A percentile compares a stretch with the other conserved stretches of the same genome.
These are phyloP conservation scores for Pseudogymnoascus sp. DNA, from an alignment of 2,329 filamentous ascomycete genomes.

Conservation along the genomic window DNA sequence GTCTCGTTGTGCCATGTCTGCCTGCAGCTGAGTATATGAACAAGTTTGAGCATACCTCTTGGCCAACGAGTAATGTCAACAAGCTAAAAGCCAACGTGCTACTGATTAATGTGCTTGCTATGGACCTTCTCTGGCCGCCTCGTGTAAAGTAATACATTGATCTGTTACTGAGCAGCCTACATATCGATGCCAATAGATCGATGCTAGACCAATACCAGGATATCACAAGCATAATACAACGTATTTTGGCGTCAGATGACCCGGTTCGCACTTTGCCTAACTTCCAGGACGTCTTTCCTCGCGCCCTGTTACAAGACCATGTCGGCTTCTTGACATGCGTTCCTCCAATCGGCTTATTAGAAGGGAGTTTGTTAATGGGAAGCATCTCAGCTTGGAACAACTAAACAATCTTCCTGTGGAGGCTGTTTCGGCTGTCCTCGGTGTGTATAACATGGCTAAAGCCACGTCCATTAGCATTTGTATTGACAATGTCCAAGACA, in stretches of 20 bases:
- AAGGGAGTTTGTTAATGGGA: not conserved
- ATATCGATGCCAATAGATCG: not conserved
- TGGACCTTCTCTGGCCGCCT: not conserved
- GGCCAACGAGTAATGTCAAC: not conserved
- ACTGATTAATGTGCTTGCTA: not conserved
- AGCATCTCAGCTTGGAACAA: not conserved
- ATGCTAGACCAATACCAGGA: not conserved
- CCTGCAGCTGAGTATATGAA: not conserved
- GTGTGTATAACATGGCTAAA: not conserved
- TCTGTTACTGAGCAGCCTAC: not conserved
- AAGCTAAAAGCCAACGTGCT: not conserved
- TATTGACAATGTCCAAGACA: slow-evolving; percentile 13
- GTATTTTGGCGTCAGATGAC: not conserved
- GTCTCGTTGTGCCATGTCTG: not conserved
- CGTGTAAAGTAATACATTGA: not conserved
- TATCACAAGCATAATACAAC: not conserved
- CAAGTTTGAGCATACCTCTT: not conserved
- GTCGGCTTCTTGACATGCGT: not conserved
- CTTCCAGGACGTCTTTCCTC: not conserved
- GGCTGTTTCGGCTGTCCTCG: not conserved
- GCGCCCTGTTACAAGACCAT: not conserved
- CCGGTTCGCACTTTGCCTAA: not conserved
- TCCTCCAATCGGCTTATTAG: not conserved
- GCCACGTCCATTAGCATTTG: slow-evolving; percentile 14
- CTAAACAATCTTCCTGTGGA: not conserved